phyloP scores from a whole-genome alignment of 139 green algal species.

The Coccomyxa sp. region DNA sequence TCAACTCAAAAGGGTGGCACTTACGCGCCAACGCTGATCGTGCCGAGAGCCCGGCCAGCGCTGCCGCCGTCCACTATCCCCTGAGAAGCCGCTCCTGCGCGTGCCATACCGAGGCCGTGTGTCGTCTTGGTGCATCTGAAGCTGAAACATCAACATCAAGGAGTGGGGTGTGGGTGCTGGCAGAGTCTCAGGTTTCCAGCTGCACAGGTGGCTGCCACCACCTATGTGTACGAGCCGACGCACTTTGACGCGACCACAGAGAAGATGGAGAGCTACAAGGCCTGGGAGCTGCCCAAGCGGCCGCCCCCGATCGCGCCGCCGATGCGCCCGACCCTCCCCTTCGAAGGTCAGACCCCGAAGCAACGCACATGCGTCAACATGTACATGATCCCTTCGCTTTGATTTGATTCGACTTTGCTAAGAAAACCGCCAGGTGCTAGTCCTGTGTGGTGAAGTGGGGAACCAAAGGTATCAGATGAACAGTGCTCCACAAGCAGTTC shows the following conservation, averaged over 20 bases:
- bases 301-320: neutral
- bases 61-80: no score
- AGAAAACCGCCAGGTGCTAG: neutral
- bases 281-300: conserved; percentile 43
- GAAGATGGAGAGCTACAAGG: conserved; percentile 41
- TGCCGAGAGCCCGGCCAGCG: no score
- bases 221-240: conserved; percentile 24
- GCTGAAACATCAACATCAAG: neutral
- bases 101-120: no score
- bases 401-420: no score
- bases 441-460: neutral
- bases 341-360: conserved; percentile 1
- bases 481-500: neutral
- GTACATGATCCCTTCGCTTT: neutral
- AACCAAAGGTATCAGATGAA: neutral
- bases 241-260: conserved; percentile 30
- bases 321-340: conserved; percentile 14
- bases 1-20: no score
- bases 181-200: neutral
- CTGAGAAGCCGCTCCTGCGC: no score
- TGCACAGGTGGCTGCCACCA: conserved; percentile 7
- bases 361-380: neutral
- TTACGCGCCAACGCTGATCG: no score
- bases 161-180: neutral
- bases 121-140: no score